Evolutionary conservation across 495 filamentous ascomycete species (phyloP).

Genomic region (Chlorociboria aeruginascens): DNA sequence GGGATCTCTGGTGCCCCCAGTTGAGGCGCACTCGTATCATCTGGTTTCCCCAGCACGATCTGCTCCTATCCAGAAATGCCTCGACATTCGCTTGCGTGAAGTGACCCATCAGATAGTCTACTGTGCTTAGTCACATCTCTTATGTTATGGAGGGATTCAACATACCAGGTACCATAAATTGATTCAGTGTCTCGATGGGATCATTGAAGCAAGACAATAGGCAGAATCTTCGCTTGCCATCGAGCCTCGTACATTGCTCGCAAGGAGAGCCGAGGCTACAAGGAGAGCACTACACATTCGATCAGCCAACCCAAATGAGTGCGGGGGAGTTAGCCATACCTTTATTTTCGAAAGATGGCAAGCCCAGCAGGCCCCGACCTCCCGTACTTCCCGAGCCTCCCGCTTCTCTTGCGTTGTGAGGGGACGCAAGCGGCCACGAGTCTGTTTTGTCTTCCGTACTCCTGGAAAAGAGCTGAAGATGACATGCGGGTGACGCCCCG

Average conservation of each 20-base stretch:
- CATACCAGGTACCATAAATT: constrained; percentile 15
- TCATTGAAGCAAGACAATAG: constrained; percentile 19
- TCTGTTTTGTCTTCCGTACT: constrained; percentile 8
- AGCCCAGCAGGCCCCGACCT: constrained; percentile 20
- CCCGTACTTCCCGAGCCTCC: constrained; percentile 15
- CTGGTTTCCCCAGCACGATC: constrained; percentile 11
- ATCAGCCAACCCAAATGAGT: neutral
- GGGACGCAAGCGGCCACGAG: constrained; percentile 11
- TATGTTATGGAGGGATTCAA: neutral
- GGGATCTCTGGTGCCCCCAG: constrained; percentile 12
- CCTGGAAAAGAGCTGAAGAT: constrained; percentile 5
- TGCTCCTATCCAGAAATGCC: constrained; percentile 7
- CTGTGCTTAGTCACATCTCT: neutral
- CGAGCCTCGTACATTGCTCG: constrained; percentile 14
- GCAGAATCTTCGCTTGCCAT: constrained; percentile 20
- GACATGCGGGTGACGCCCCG: constrained; percentile 7
- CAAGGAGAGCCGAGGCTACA: constrained; percentile 17
- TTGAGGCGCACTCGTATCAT: constrained; percentile 5
- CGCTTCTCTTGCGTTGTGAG: constrained; percentile 15
- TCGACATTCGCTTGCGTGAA: constrained; percentile 15
- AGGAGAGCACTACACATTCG: constrained; percentile 13
- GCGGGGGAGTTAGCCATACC: neutral
- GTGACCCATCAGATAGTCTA: constrained; percentile 17
- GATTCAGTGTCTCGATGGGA: constrained; percentile 14
- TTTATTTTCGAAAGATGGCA: constrained; percentile 22